A percentile compares a stretch with the other conserved stretches of the same genome.
These are phyloP conservation scores for Suillus hirtellus DNA, from an alignment of 768 basidiomycete species.

Conservation along the genomic window DNA sequence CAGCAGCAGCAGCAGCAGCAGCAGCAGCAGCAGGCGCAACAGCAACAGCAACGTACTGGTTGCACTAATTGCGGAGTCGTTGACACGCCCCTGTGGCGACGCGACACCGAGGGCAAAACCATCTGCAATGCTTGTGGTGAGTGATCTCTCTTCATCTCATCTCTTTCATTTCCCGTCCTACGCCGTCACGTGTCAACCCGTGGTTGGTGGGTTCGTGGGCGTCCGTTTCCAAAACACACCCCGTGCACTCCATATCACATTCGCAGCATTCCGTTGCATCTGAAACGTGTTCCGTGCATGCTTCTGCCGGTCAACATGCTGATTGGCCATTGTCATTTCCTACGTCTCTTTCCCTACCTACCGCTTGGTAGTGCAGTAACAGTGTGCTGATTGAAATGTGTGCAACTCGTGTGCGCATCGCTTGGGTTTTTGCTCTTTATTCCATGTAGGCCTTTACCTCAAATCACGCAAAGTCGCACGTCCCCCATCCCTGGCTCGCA, in stretches of 20 bases:
- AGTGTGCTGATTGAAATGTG: conserved; percentile 42
- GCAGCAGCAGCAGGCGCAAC: conserved; percentile 22
- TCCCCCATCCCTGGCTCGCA: conserved; percentile 56
- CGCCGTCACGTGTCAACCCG: conserved; percentile 41
- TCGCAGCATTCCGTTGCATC: conserved; percentile 33
- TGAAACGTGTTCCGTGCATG: conserved; percentile 36
- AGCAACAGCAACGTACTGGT: conserved; percentile 42
- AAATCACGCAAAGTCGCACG: conserved; percentile 79
- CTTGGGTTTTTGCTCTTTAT: conserved; percentile 35
- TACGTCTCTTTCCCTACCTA: conserved; percentile 32
- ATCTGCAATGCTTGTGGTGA: conserved; percentile 91
- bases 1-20: conserved; percentile 17
- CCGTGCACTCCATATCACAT: conserved; percentile 34
- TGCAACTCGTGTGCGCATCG: conserved; percentile 38
- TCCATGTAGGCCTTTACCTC: conserved; percentile 73
- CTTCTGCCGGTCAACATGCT: conserved; percentile 31
- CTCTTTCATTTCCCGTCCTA: conserved; percentile 35
- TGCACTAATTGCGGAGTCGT: conserved; percentile 79
- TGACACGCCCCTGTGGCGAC: conserved; percentile 82
- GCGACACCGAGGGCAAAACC: conserved; percentile 77
- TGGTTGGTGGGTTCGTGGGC: conserved; percentile 36
- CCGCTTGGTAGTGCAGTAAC: conserved; percentile 36
- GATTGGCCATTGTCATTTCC: conserved; percentile 35
- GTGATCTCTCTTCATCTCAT: conserved; percentile 42
- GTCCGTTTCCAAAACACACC: conserved; percentile 28